Percentiles rank a stretch among this genome's conserved stretches.
These are phyloP conservation scores for Vitis amurensis DNA, from an alignment of 164 flowering plant genomes.

Conservation along the genomic window DNA sequence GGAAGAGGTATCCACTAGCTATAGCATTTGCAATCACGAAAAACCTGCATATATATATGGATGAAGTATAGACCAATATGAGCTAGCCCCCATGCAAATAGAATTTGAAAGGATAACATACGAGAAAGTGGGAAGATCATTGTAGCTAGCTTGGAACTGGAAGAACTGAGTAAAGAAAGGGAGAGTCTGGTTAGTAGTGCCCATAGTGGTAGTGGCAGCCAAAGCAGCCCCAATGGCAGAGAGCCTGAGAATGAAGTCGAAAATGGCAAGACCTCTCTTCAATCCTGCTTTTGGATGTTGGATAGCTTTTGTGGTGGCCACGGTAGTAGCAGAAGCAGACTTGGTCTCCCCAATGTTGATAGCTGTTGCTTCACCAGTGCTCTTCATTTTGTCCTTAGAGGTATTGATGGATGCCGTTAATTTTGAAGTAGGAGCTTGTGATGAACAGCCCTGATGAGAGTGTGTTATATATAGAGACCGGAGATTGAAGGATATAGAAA, in stretches of 20 bases:
- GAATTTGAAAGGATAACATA: slow-evolving; percentile 20
- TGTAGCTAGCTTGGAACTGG: slow-evolving; percentile 66
- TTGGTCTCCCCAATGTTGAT: slow-evolving; percentile 26
- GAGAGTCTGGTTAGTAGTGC: slow-evolving; percentile 63
- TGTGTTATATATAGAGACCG: too few species aligned
- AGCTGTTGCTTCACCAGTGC: slow-evolving; percentile 15
- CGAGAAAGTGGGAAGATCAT: slow-evolving; percentile 68
- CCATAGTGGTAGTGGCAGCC: slow-evolving; percentile 61
- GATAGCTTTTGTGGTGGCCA: slow-evolving; percentile 13
- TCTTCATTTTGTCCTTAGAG: slow-evolving; percentile 12
- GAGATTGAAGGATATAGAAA: too few species aligned
- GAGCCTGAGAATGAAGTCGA: slow-evolving; percentile 63
- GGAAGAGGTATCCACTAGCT: slow-evolving; percentile 51
- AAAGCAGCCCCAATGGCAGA: slow-evolving; percentile 45
- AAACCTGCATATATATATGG: slow-evolving; percentile 42
- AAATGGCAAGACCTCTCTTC: slow-evolving; percentile 51
- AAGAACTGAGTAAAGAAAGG: slow-evolving; percentile 84
- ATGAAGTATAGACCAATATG: too few species aligned
- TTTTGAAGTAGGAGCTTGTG: too few species aligned
- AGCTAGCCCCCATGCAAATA: too few species aligned
- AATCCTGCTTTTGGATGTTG: slow-evolving; percentile 23
- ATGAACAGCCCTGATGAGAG: too few species aligned
- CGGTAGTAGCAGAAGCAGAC: slow-evolving; percentile 9
- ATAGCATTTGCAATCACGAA: slow-evolving; percentile 64
- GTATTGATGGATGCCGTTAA: too few species aligned